Conservation (phyloP, 176 grass and related monocot genomes). For the Alopecurus myosuroides region DNA sequence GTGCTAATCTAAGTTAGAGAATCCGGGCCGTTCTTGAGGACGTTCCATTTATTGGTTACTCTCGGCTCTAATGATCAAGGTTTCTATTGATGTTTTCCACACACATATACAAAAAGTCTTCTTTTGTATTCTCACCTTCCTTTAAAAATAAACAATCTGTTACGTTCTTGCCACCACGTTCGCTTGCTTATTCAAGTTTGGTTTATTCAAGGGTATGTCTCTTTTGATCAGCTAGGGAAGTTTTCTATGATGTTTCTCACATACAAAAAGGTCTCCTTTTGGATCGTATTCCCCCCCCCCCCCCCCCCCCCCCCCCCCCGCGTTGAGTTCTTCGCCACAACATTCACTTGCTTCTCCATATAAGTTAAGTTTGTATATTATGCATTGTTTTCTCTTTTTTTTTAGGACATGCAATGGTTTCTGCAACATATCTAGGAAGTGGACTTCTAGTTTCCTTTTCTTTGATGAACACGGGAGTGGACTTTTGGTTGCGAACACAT, state of each 20-base stretch:
- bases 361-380: no score
- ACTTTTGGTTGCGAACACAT: not conserved
- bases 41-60: not conserved
- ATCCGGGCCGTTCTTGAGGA: no score
- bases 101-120: not conserved
- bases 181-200: not conserved
- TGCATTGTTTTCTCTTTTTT: not conserved
- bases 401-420: not conserved
- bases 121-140: not conserved
- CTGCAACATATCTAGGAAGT: not conserved
- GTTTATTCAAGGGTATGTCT: not conserved
- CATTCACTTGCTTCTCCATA: no score
- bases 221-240: not conserved
- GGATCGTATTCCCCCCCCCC: no score
- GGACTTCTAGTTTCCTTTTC: not conserved
- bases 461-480: not conserved
- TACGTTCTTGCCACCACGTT: conserved; percentile 22
- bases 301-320: no score
- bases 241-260: no score
- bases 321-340: no score
- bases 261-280: no score
- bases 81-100: not conserved
- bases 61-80: not conserved
- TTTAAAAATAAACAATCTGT: not conserved
- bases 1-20: no score